These are phyloP conservation scores for Xylariaceae sp. DNA, from an alignment of 2,329 filamentous ascomycete genomes.

Conservation along the genomic window DNA sequence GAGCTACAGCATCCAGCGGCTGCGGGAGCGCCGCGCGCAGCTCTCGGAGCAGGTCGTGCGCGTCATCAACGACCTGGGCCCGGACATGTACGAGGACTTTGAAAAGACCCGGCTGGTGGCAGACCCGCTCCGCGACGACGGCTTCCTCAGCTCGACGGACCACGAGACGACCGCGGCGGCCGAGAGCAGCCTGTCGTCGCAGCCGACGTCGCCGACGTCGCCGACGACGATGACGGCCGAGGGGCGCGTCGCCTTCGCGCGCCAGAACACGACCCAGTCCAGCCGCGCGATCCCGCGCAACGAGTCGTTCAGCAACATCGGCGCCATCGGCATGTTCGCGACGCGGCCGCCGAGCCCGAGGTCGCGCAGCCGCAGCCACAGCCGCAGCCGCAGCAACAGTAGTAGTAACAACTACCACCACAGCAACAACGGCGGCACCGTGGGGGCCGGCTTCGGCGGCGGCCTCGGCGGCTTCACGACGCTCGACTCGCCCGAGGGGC, in stretches of 20 bases:
- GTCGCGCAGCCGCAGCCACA: conserved; percentile 34
- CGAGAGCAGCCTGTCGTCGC: conserved; percentile 12
- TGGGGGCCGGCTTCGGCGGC: conserved; percentile 51
- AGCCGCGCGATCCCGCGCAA: conserved; percentile 64
- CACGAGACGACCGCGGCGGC: conserved; percentile 22
- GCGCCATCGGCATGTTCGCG: conserved; percentile 81
- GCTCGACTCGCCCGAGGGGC: conserved; percentile 58
- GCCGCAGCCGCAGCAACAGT: conserved; percentile 61
- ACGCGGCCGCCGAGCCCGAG: conserved; percentile 79
- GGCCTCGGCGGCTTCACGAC: conserved; percentile 66
- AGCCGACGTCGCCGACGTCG: conserved; percentile 21
- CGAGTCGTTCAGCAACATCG: conserved; percentile 89
- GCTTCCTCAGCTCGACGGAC: conserved; percentile 17
- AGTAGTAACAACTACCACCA: too few species aligned
- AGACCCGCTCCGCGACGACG: conserved; percentile 37
- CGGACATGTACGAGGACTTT: conserved; percentile 96
- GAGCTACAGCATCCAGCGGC: conserved; percentile 72
- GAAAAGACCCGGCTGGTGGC: conserved; percentile 65
- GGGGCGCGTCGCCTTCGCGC: conserved; percentile 30
- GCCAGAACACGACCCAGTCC: conserved; percentile 45
- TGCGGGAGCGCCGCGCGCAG: conserved; percentile 64
- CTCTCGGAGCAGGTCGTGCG: conserved; percentile 79
- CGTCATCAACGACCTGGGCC: conserved; percentile 89
- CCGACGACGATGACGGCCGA: too few species aligned
- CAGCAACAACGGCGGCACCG: conserved; percentile 56